Evolutionary conservation across 2,329 filamentous ascomycete species (phyloP).

Genomic region (Trichoderma cornu-damae): DNA sequence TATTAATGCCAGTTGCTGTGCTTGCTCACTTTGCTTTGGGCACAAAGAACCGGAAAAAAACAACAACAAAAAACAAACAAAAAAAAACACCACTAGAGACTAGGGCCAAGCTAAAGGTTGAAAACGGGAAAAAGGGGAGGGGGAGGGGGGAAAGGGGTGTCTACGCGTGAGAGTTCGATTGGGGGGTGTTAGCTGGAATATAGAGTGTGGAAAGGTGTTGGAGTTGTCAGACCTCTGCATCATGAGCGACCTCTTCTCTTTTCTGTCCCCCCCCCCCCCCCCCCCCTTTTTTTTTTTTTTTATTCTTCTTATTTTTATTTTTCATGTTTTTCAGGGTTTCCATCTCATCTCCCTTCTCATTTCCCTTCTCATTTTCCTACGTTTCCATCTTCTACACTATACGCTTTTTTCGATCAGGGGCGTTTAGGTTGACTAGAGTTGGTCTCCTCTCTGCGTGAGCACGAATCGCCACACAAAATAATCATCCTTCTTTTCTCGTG

Average conservation of each 20-base stretch:
- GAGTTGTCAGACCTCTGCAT: not conserved
- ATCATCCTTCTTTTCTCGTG: not conserved
- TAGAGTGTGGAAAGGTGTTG: not conserved
- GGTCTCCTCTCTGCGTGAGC: constrained; percentile 11
- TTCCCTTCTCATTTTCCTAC: not conserved
- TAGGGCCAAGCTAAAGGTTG: not conserved
- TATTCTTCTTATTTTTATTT: not conserved
- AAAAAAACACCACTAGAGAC: not conserved
- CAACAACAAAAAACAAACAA: no score
- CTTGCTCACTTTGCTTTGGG: no score
- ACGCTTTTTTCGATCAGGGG: not conserved
- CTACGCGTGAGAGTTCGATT: not conserved
- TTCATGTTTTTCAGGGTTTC: not conserved
- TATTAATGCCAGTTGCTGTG: no score
- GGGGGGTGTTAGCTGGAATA: not conserved
- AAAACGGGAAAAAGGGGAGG: not conserved
- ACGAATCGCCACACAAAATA: constrained; percentile 8
- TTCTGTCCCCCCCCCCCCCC: no score
- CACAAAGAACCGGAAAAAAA: no score
- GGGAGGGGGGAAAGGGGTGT: not conserved
- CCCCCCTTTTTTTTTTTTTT: no score
- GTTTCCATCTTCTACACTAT: not conserved
- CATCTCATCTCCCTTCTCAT: not conserved
- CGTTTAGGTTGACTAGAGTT: constrained; percentile 12
- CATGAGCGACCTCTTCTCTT: not conserved